Evolutionary conservation across 495 filamentous ascomycete species (phyloP), one percentile per base, ranked within the genome.

Genomic region (Xeromyces bisporus): DNA sequence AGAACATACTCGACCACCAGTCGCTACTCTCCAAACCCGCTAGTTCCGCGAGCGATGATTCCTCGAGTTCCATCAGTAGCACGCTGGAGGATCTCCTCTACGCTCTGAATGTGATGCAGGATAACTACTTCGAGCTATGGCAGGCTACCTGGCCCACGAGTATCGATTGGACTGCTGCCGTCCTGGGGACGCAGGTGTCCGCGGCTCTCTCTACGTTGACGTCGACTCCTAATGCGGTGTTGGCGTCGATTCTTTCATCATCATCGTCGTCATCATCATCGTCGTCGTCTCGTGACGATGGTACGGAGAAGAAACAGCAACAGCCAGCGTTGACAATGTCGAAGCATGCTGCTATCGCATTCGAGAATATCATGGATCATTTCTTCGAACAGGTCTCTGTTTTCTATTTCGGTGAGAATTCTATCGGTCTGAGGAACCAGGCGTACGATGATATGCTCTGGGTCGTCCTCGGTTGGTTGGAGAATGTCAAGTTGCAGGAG

Each of bases 391-490:
- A 94, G 11, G 53, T 72, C 0, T 55, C 73, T 9, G 68, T 68
- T 6, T 87, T 77, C 47, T 93, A 87, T 48, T 93, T 87, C 46
- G 87, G 79, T 15, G 82, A 94, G 46, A 74, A 93, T 48, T 66
- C 69, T 8, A 76, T 86, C 38, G 57, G 67, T 12, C 58, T 96
- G 17, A 67, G 83, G 12, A 70, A 66, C 21, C 69, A 96, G 46
- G 89, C 87, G 1, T 93, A 76, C 46, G 89, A 97, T 49, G 89
- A 97, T 48, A 94, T 94, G 66, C 67, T 93, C 13, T 97, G 89
- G 89, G 84, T 96, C 7, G 87, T 93, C 1, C 60, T 96, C 26
- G 80, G 77, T 32, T 96, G 87, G 87, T 63, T 94, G 36, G 80
- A 91, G 47, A 69, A 66, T 28, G 72, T 82, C 42, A 73, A 82